Evolutionary conservation across 2,329 filamentous ascomycete species (phyloP), one percentile per base, ranked within the genome.

Genomic region (Hypomyces rosellus): DNA sequence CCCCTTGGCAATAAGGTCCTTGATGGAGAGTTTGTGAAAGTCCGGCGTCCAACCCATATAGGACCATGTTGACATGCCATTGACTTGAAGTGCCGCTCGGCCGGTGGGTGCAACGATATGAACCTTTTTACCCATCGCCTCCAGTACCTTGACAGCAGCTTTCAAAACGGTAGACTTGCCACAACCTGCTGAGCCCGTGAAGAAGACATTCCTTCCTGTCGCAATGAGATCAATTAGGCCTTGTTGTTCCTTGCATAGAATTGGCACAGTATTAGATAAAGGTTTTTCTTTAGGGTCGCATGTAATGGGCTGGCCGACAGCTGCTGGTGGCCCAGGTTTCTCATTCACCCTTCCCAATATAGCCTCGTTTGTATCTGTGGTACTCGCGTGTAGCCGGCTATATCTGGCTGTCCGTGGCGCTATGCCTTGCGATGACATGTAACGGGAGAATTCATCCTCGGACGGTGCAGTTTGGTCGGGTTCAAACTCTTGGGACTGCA

Each of bases 141-240:
- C 11, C 13, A 65, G 52, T 46, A 25, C 54, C 25, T 37, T 45
- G 1, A 65, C 57, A 0, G 60, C 59, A 6, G 55, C 55, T 36
- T 62, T 61, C 1, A 65, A 40, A 3, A 61, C 59, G 1, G 61
- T 63, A 0, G 61, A 65, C 30, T 65, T 65, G 8, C 61, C 63
- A 7, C 59, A 63, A 0, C 82, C 82, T n/a, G 81, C 82, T 0
- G 78, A 81, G 4, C 82, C 82, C 0, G 81, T 85, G 55, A 79
- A 85, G 59, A 85, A 86, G 13, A 85, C 77, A 50, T 85, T 85
- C 1, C 59, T 54, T 0, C 80, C 77, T 2, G 64, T 65, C 8
- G 71, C 53, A 30, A 83, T 79, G 1, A 78, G 63, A 1, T 80
- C 65, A 20, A 65, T 15, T 1, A 65, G 45, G 2, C 54, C 40